Evolutionary conservation across 352 stramenopile species (phyloP).

Genomic region (Pythium aquatile): DNA sequence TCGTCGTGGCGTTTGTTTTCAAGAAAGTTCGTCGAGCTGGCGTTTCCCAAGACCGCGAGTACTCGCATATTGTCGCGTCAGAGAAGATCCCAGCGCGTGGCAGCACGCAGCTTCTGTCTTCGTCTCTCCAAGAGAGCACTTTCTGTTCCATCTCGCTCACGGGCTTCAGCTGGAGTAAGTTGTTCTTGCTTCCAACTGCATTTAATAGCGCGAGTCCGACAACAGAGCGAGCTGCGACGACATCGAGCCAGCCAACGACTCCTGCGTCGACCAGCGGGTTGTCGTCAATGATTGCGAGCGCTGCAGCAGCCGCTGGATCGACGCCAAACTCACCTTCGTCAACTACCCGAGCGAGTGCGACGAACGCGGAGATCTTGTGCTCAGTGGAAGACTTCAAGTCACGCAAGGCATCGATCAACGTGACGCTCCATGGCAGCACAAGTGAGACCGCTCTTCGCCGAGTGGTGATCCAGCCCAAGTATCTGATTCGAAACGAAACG

Average conservation of each 20-base stretch:
- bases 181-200: conserved; percentile 52
- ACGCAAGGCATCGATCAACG: conserved; percentile 57
- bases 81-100: conserved; percentile 50
- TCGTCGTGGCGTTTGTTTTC: conserved; percentile 71
- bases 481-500: conserved; percentile 63
- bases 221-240: neutral
- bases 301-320: neutral
- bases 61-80: conserved; percentile 71
- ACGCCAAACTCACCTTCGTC: conserved; percentile 2
- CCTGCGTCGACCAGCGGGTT: neutral
- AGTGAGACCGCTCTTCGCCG: conserved; percentile 44
- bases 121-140: conserved; percentile 71
- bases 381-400: conserved; percentile 57
- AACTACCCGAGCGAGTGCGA: conserved; percentile 6
- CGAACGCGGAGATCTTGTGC: conserved; percentile 38
- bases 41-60: conserved; percentile 56
- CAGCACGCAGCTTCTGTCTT: conserved; percentile 59
- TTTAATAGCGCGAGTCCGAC: conserved; percentile 17
- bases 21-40: conserved; percentile 69
- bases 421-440: conserved; percentile 54
- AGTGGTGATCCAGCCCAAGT: conserved; percentile 65
- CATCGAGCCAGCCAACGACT: neutral
- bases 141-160: conserved; percentile 80
- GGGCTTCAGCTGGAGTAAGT: conserved; percentile 74
- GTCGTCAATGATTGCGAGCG: conserved; percentile 20